Conservation (phyloP, 352 stramenopile species). For the Blastocystis hominis region DNA sequence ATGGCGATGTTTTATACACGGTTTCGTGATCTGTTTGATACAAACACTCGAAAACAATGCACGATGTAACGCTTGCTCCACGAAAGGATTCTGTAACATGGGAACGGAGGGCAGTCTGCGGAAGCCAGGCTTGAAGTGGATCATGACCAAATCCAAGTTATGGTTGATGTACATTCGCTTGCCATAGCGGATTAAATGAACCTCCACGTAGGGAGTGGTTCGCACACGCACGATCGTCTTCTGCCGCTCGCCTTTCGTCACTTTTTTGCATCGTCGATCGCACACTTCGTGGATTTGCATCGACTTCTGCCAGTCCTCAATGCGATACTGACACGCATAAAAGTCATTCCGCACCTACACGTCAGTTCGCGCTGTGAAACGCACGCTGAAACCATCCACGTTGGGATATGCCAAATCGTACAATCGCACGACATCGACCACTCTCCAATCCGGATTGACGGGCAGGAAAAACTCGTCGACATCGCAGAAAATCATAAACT, state of each 20-base stretch:
- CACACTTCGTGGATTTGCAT: not conserved
- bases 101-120: not conserved
- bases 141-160: conserved; percentile 34
- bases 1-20: not conserved
- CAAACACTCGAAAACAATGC: not conserved
- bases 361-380: not conserved
- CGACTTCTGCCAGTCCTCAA: not conserved
- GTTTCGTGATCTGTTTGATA: not conserved
- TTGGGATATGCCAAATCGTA: not conserved
- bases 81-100: not conserved
- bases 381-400: not conserved
- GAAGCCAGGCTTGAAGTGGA: conserved; percentile 34
- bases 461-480: conserved; percentile 31
- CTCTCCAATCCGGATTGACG: not conserved
- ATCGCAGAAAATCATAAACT: conserved; percentile 31
- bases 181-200: conserved; percentile 34
- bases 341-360: conserved; percentile 1
- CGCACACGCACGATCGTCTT: conserved; percentile 5
- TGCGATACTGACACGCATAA: not conserved
- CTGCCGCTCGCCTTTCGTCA: not conserved
- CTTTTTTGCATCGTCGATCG: not conserved
- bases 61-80: not conserved
- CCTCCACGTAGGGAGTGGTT: not conserved
- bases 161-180: not conserved
- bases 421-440: conserved; percentile 7